Conservation (phyloP, 768 basidiomycete species). For the Rhizopogon rudus region DNA sequence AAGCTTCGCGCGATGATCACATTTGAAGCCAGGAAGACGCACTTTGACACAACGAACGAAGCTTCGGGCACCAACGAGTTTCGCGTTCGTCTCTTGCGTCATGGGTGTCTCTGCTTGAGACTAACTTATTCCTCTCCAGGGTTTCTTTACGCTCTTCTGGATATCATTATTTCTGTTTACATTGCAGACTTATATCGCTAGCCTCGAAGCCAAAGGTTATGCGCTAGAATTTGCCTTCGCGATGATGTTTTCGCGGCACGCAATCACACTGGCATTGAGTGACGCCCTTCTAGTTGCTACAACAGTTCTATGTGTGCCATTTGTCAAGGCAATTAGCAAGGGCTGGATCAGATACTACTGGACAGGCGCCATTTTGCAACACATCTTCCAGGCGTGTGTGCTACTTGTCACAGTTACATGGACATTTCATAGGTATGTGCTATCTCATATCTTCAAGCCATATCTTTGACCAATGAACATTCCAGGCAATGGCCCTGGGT, state of each 20-base stretch:
- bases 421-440: conserved; percentile 77
- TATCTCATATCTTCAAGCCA: neutral
- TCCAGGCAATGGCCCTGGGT: conserved; percentile 94
- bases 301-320: conserved; percentile 78
- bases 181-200: conserved; percentile 69
- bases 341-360: conserved; percentile 83
- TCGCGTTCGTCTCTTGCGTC: conserved; percentile 40
- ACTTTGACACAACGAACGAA: conserved; percentile 80
- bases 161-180: conserved; percentile 81
- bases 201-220: conserved; percentile 73
- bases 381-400: conserved; percentile 68
- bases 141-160: conserved; percentile 96
- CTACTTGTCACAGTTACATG: conserved; percentile 76
- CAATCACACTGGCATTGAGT: conserved; percentile 72
- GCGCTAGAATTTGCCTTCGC: conserved; percentile 80
- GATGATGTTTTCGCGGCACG: conserved; percentile 83
- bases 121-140: conserved; percentile 37
- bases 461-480: neutral
- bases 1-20: conserved; percentile 79
- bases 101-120: neutral
- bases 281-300: conserved; percentile 77
- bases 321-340: conserved; percentile 68
- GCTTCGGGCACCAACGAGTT: conserved; percentile 78
- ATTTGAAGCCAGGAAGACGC: conserved; percentile 82
- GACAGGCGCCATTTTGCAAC: conserved; percentile 75